A percentile compares a stretch with the other conserved stretches of the same genome.
phyloP scores from a whole-genome alignment of 352 stramenopile genomes.

The Globisporangium echinulatum region DNA sequence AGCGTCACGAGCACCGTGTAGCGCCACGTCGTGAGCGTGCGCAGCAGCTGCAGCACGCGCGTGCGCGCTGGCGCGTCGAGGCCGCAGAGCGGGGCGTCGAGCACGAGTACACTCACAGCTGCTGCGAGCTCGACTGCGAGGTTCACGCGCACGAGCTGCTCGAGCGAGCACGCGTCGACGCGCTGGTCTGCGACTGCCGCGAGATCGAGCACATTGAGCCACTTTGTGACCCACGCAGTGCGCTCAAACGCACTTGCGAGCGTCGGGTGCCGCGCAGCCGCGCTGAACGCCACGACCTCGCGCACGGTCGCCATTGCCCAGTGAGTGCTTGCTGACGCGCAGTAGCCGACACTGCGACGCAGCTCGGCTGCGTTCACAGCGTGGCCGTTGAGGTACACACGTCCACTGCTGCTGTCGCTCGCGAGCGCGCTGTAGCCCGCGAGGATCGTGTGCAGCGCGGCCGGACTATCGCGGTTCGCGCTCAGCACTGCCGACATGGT shows the following conservation, averaged over 20 bases:
- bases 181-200: constrained; percentile 13
- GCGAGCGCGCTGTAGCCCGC: constrained; percentile 75
- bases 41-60: constrained; percentile 13
- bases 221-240: constrained; percentile 8
- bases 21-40: constrained; percentile 6
- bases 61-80: constrained; percentile 59
- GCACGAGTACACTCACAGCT: constrained; percentile 48
- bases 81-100: constrained; percentile 66
- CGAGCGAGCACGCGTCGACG: constrained; percentile 10
- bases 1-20: constrained; percentile 16
- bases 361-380: constrained; percentile 15
- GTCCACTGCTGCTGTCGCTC: constrained; percentile 20
- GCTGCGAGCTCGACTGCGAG: constrained; percentile 77
- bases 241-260: constrained; percentile 5
- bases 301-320: constrained; percentile 28
- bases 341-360: constrained; percentile 25
- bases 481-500: constrained; percentile 40
- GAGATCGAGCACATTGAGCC: constrained; percentile 14
- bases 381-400: constrained; percentile 35
- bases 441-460: constrained; percentile 38
- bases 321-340: constrained; percentile 46
- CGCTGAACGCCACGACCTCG: constrained; percentile 77
- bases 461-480: constrained; percentile 64
- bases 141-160: constrained; percentile 17
- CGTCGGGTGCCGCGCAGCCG: constrained; percentile 32